Conservation (phyloP, 768 basidiomycete genomes). For the Hypholoma sublateritium region DNA sequence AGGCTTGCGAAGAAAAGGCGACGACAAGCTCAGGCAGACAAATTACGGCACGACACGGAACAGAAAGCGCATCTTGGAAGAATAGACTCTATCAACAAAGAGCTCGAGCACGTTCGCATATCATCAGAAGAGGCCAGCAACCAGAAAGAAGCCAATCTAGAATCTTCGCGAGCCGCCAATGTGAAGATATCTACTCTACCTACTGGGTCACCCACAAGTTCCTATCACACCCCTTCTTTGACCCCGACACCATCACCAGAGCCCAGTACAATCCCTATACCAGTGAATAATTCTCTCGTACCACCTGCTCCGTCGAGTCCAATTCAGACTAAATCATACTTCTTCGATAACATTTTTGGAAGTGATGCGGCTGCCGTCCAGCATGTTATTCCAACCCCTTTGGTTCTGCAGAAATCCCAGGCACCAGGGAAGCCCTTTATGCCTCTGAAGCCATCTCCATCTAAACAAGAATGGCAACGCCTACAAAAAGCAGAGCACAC, state of each 20-base stretch:
- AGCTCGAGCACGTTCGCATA: constrained; percentile 34
- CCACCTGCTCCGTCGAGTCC: not conserved
- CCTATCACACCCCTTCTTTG: not conserved
- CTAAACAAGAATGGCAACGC: constrained; percentile 52
- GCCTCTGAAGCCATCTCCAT: constrained; percentile 23
- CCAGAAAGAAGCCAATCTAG: constrained; percentile 48
- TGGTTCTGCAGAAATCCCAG: not conserved
- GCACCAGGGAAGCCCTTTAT: not conserved
- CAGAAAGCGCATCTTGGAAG: constrained; percentile 35
- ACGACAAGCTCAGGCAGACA: not conserved
- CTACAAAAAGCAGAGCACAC: constrained; percentile 56
- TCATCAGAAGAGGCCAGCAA: constrained; percentile 29
- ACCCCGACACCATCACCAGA: not conserved
- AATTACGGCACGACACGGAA: not conserved
- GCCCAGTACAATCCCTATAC: not conserved
- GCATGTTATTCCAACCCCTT: not conserved
- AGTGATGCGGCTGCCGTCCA: not conserved
- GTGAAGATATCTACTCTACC: not conserved
- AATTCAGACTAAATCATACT: not conserved
- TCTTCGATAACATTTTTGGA: not conserved
- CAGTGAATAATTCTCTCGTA: not conserved
- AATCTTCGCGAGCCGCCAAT: not conserved
- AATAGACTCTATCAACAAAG: constrained; percentile 43
- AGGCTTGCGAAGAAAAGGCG: not conserved
- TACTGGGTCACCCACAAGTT: not conserved